These are phyloP conservation scores for Leccinum incarnatum DNA, from an alignment of 768 basidiomycete species.

Conservation along the genomic window DNA sequence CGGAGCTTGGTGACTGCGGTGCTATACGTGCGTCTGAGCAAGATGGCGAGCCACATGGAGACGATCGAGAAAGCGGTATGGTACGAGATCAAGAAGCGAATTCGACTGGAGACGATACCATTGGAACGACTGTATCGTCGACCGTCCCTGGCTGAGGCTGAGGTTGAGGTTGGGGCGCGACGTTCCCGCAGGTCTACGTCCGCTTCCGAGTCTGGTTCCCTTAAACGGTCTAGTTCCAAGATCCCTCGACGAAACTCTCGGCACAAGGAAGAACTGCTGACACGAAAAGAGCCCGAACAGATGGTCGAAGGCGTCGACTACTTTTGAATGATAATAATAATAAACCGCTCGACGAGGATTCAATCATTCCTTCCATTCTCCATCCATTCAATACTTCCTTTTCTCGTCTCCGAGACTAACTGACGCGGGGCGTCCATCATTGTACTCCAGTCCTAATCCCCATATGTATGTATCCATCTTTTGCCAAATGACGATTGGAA, in stretches of 20 bases:
- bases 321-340: constrained; percentile 19
- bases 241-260: constrained; percentile 3
- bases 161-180: background rate
- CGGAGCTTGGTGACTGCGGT: constrained; percentile 34
- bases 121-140: constrained; percentile 20
- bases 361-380: background rate
- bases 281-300: background rate
- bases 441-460: background rate
- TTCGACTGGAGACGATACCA: constrained; percentile 25
- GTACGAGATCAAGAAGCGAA: constrained; percentile 35
- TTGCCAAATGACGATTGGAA: background rate
- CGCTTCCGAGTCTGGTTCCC: background rate
- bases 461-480: constrained; percentile 4
- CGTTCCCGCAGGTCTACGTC: constrained; percentile 7
- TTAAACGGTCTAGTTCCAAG: constrained; percentile 4
- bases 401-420: background rate
- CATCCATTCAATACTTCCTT: background rate
- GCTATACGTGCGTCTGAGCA: constrained; percentile 33
- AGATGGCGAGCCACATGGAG: constrained; percentile 39
- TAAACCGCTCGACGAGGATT: constrained; percentile 16
- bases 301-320: constrained; percentile 35
- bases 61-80: constrained; percentile 35
- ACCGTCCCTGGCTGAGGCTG: background rate
- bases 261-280: background rate
- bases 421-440: background rate